phyloP scores from a whole-genome alignment of 371 early-diverging fungal species.

The Capillidium rhysosporum region DNA sequence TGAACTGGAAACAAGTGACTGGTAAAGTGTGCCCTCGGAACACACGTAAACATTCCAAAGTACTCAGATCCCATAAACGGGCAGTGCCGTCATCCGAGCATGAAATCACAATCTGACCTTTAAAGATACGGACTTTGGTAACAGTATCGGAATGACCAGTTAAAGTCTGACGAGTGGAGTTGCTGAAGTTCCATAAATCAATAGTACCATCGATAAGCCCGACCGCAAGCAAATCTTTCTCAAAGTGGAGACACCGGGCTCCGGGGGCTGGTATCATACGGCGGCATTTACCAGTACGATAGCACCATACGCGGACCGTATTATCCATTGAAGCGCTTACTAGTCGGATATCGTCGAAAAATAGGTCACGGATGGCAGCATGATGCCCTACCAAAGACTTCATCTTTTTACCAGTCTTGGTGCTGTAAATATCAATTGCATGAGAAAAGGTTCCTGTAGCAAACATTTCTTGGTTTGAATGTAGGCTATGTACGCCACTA shows the following conservation, averaged over 20 bases:
- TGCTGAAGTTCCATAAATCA: constrained; percentile 74
- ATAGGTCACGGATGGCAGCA: constrained; percentile 63
- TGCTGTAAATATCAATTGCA: constrained; percentile 60
- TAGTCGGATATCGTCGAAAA: constrained; percentile 63
- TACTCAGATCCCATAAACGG: constrained; percentile 63
- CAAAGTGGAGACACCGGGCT: constrained; percentile 68
- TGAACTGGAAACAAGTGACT: constrained; percentile 34
- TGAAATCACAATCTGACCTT: constrained; percentile 42
- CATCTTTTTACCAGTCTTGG: constrained; percentile 48
- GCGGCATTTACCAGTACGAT: constrained; percentile 74
- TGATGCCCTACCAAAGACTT: constrained; percentile 66
- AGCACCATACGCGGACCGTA: constrained; percentile 93
- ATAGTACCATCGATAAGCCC: constrained; percentile 76
- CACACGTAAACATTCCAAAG: constrained; percentile 38
- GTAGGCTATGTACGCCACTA: constrained; percentile 73
- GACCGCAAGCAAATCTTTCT: constrained; percentile 48
- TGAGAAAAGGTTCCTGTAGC: constrained; percentile 75
- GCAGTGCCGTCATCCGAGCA: constrained; percentile 64
- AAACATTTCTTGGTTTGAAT: constrained; percentile 60
- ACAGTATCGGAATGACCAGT: constrained; percentile 73
- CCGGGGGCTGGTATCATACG: constrained; percentile 69
- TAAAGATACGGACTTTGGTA: constrained; percentile 61
- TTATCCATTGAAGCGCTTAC: constrained; percentile 81
- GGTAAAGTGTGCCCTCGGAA: constrained; percentile 63
- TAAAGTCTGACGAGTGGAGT: constrained; percentile 55